Evolutionary conservation across 805 yeast genomes (phyloP), one percentile per base, ranked within the genome.

Genomic region (Starmera caribaea): DNA sequence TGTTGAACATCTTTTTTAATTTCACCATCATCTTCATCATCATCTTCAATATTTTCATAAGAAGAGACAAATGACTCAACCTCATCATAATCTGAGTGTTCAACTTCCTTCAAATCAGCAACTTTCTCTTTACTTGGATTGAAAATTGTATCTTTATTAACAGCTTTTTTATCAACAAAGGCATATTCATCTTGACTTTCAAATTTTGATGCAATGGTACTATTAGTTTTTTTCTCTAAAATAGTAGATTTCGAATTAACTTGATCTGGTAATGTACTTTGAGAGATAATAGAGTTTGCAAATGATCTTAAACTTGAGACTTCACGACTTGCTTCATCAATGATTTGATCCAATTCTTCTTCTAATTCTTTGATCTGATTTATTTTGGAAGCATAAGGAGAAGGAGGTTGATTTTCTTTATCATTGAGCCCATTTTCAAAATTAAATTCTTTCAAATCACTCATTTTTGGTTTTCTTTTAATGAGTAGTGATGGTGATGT

Each of bases 381-480:
- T 7, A 21, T 9, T 5, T 21, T 21, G 6, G 26, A 21, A 21
- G 8, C 6, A 3, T 3, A n/a, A n/a, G 10, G 32, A 16, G 14
- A 30, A n/a, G 32, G 16, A n/a, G n/a, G 15, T 30, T 12, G 13
- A 28, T 28, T 38, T 24, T 41, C 31, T 33, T 31, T 35, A 16
- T 28, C 40, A 8, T 45, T 40, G 8, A 8, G 7, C 7, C 7
- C 34, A 16, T 38, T 42, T 37, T 59, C 69, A 38, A 61, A 62
- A 16, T 63, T 62, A 43, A 65, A 65, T 45, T 62, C 66, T 45
- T 81, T 61, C 36, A 81, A 57, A 47, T 79, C 69, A 12, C 59
- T 58, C 34, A 67, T n/a, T 30, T 30, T 30, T 14, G 5, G 32
- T 14, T 30, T 30, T 30, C 15, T 30, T 10, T 30, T 30, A 8